These are phyloP conservation scores for Gnomoniopsis sp. DNA, from an alignment of 2,329 filamentous ascomycete species.

Conservation along the genomic window DNA sequence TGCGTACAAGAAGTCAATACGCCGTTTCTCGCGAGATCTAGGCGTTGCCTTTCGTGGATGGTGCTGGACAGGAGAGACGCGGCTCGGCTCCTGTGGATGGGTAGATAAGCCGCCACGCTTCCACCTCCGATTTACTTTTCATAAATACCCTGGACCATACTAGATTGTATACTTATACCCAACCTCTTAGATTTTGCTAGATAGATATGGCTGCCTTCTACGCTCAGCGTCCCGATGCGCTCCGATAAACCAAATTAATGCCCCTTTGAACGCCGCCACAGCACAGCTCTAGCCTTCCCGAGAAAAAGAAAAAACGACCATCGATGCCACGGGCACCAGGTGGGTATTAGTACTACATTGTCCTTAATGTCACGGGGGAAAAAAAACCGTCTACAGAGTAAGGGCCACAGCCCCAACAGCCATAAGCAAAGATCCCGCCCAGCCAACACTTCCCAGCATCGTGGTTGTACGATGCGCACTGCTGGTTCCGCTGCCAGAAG, in stretches of 20 bases:
- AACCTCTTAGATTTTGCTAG: background rate
- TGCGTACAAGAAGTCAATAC: slow-evolving; percentile 13
- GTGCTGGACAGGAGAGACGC: too few relatives aligned
- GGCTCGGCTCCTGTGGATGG: too few relatives aligned
- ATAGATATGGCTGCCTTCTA: background rate
- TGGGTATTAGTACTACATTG: background rate
- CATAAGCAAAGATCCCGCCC: background rate
- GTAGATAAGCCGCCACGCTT: too few relatives aligned
- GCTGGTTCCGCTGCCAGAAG: background rate
- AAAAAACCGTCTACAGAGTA: background rate
- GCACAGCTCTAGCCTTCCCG: background rate
- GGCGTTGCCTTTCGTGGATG: too few relatives aligned
- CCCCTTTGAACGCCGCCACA: background rate
- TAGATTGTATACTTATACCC: background rate
- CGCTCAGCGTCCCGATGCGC: background rate
- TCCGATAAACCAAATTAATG: background rate
- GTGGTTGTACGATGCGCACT: background rate
- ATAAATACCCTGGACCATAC: background rate
- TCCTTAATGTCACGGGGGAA: background rate
- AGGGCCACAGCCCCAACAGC: slow-evolving; percentile 1
- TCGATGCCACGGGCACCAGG: background rate
- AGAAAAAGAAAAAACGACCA: too few relatives aligned
- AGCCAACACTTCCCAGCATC: background rate
- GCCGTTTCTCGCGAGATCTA: slow-evolving; percentile 15
- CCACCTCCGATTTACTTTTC: too few relatives aligned